These are phyloP conservation scores for Pythium inflatum DNA, from an alignment of 352 stramenopile species.

Conservation along the genomic window DNA sequence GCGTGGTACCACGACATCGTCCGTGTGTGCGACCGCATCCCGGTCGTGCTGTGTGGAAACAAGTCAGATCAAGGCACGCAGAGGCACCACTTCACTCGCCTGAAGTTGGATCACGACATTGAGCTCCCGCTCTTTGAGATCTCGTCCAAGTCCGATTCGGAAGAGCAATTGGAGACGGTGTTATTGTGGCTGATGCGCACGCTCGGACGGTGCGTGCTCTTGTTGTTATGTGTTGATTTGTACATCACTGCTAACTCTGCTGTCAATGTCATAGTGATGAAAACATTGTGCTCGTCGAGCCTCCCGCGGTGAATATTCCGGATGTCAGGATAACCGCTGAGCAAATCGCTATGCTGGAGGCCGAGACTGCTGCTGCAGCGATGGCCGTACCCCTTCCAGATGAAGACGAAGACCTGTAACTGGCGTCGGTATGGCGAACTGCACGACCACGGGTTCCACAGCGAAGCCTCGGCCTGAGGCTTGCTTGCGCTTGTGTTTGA, in stretches of 20 bases:
- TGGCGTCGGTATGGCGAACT: no score
- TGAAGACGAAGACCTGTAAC: conserved; percentile 98
- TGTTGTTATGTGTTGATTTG: no score
- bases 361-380: conserved; percentile 90
- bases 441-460: no score
- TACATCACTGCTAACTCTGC: no score
- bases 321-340: conserved; percentile 96
- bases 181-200: conserved; percentile 99
- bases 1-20: conserved; percentile 99
- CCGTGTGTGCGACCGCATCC: conserved; percentile 99
- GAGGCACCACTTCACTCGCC: conserved; percentile 99
- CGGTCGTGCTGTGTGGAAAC: conserved; percentile 99
- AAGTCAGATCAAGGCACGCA: conserved; percentile 99
- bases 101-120: conserved; percentile 99
- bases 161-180: conserved; percentile 99
- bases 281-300: conserved; percentile 98
- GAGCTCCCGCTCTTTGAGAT: conserved; percentile 99
- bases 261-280: conserved; percentile 83
- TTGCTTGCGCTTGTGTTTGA: no score
- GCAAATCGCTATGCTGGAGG: conserved; percentile 93
- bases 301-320: conserved; percentile 94
- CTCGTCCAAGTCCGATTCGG: conserved; percentile 99
- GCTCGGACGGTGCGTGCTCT: conserved; percentile 90
- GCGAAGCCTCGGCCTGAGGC: no score
- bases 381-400: conserved; percentile 94